A percentile compares a stretch with the other conserved stretches of the same genome.
Evolutionary conservation across 2,329 filamentous ascomycete species (phyloP).

Genomic region (Trichoderma afroharzianum): DNA sequence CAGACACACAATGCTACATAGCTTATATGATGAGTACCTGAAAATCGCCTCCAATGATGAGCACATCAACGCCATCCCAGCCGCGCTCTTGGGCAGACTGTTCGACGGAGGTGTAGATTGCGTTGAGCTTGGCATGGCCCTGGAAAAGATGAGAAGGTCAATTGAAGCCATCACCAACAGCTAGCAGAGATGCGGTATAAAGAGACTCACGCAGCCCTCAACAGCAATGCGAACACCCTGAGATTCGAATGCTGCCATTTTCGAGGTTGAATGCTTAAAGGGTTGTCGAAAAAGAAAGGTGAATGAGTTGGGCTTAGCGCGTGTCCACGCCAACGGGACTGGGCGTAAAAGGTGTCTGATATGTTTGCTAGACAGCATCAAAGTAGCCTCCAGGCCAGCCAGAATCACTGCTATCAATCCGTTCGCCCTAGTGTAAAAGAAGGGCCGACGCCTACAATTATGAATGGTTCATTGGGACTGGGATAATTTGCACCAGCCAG

Average conservation of each 20-base stretch:
- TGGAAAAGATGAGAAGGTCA: conserved; percentile 36
- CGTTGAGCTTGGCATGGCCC: conserved; percentile 89
- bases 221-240: conserved; percentile 70
- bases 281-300: neutral
- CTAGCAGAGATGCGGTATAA: neutral
- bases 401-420: neutral
- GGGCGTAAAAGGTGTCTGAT: neutral
- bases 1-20: neutral
- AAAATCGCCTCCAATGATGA: conserved; percentile 96
- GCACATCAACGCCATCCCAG: conserved; percentile 79
- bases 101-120: conserved; percentile 79
- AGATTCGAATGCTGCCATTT: conserved; percentile 34
- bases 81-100: conserved; percentile 64
- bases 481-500: neutral
- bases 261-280: neutral
- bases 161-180: neutral
- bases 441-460: neutral
- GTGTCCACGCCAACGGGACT: neutral
- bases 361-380: neutral
- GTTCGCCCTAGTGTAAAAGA: neutral
- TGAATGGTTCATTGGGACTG: neutral
- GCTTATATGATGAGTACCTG: conserved; percentile 52
- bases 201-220: conserved; percentile 73
- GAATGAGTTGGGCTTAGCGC: neutral
- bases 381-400: neutral